Evolutionary conservation across 768 basidiomycete genomes (phyloP), one percentile per base, ranked within the genome.

Genomic region (Inosperma sp.): DNA sequence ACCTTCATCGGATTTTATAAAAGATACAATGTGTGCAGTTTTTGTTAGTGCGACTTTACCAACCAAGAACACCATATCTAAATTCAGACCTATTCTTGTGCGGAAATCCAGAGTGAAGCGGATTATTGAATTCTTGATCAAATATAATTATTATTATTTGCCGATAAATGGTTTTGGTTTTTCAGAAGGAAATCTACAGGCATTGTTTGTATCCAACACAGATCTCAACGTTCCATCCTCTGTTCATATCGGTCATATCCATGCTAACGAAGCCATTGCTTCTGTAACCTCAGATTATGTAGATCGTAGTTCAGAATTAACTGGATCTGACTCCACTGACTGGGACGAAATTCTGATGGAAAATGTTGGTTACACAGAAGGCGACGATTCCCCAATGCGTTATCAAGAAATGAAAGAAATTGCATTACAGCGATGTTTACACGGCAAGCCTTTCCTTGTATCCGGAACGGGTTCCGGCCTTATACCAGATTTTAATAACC

Each of bases 351-450:
- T 61, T 0, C 16, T 59, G 23, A 62, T 59, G 55, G 59, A 60
- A 29, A 57, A 54, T 50, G 61, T 59, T 2, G 52, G 50, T 1
- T 63, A 50, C 23, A 60, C 57, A 0, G n/a, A 53, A 2, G 56
- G 55, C 1, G 62, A 63, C 25, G 14, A 53, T 16, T 51, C 59
- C 1, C 52, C 59, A 0, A 13, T 22, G 1, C 37, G 36, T 13
- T 58, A 55, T 17, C 21, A 33, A 12, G n/a, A 29, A 8, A 58
- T 58, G 57, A 58, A 55, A 29, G 25, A 34, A 1, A 19, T n/a
- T 1, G 57, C 57, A 0, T 14, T 58, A 2, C 25, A 49, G n/a
- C 19, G 35, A 7, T 57, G 56, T 29, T 22, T 57, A 5, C 19
- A 30, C 16, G 13, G 48, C 2, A 54, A 51, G 13, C 43, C 49